These are phyloP conservation scores for Clarireedia monteithiana DNA, from an alignment of 2,329 filamentous ascomycete species.

Conservation along the genomic window DNA sequence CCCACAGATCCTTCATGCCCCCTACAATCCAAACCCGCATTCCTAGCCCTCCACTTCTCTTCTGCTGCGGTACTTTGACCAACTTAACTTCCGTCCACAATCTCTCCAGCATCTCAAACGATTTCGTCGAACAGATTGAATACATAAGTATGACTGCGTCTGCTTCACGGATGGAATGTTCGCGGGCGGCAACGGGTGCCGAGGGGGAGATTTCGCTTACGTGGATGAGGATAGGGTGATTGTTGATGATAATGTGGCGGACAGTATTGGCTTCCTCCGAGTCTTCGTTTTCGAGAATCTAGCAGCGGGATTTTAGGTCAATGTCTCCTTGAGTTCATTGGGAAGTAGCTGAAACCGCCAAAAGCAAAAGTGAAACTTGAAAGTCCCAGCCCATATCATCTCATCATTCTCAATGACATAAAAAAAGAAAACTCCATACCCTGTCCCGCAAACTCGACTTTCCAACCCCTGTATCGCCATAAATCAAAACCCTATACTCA, in stretches of 20 bases:
- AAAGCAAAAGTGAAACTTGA: background rate
- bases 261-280: too few relatives aligned
- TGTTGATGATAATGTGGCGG: background rate
- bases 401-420: background rate
- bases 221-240: background rate
- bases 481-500: background rate
- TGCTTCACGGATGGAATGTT: background rate
- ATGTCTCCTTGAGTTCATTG: too few relatives aligned
- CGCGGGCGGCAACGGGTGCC: background rate
- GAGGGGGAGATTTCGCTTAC: background rate
- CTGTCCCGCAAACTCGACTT: background rate
- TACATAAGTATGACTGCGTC: constrained; percentile 1
- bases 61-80: background rate
- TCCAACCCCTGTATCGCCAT: background rate
- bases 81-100: background rate
- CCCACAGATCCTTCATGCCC: constrained; percentile 1
- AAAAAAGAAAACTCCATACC: background rate
- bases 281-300: too few relatives aligned
- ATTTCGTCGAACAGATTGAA: background rate
- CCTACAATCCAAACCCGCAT: background rate
- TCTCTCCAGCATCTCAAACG: background rate
- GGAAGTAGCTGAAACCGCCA: background rate
- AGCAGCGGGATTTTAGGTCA: too few relatives aligned
- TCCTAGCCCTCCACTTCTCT: background rate
- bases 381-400: background rate